Evolutionary conservation across 2,329 filamentous ascomycete genomes (phyloP), one percentile per base, ranked within the genome.

Genomic region (Sphaerulina populicola): DNA sequence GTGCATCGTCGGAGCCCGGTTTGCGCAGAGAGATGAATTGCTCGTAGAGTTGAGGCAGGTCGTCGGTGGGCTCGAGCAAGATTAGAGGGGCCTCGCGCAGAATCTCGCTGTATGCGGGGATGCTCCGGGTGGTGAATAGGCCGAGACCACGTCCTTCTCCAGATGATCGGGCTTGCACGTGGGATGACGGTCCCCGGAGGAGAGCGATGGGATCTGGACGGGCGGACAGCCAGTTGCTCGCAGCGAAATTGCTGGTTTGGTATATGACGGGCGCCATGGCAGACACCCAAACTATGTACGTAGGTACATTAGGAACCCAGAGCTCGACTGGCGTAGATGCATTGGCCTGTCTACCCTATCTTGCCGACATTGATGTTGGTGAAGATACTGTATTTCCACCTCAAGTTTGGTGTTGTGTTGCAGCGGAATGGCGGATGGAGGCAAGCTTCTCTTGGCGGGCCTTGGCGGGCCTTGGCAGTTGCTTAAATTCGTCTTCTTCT

Each of bases 21-120:
- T 50, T n/a, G 10, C 50, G 36, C 2, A 61, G 45, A 18, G 49
- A 27, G 9, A 45, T 40, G 42, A 56, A 58, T 36, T 55, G 54
- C 23, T 52, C 42, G 21, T 58, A 61, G 6, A 61, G 49, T 33
- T 61, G 52, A 21, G 57, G 57, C 12, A 61, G 53, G 48, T 61
- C 57, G 33, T 61, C 59, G 6, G 45, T 52, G 18, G 59, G 59
- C 11, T 45, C 52, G 53, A 61, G 56, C n/a, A 58, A 21, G 15
- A 59, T 53, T 33, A 57, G 27, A 8, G 56, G 52, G 8, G 50
- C 31, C 31, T 61, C 59, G 6, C 37, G 42, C 21, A 61, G 47
- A 27, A 61, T 55, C 30, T 56, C 40, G 5, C 43, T 38, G 41
- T 55, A 59, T 21, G 50, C 47, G 40, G 46, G 41, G 21, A 60